Conservation (phyloP, 768 basidiomycete species). For the Pulveroboletus sp. region DNA sequence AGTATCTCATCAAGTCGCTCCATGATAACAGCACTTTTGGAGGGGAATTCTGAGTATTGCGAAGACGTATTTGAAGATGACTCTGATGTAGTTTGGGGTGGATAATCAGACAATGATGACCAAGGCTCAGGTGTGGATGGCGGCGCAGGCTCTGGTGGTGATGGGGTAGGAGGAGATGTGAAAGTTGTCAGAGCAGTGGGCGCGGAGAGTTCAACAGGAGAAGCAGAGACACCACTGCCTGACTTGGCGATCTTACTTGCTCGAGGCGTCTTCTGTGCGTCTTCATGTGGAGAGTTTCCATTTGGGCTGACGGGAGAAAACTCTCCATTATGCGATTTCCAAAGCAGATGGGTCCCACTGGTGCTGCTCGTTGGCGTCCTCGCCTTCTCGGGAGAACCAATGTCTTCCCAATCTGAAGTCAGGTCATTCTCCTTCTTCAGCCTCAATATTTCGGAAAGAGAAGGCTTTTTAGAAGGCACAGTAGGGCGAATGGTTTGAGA, state of each 20-base stretch:
- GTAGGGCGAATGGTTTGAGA: constrained; percentile 32
- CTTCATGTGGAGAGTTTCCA: constrained; percentile 26
- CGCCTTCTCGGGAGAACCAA: constrained; percentile 39
- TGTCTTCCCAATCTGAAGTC: constrained; percentile 63
- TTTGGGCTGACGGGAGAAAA: constrained; percentile 27
- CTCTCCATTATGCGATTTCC: constrained; percentile 25
- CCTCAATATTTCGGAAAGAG: constrained; percentile 60
- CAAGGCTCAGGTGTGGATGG: constrained; percentile 75
- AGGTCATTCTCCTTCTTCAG: constrained; percentile 53
- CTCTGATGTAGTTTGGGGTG: constrained; percentile 63
- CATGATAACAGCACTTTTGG: constrained; percentile 51
- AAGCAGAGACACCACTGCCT: constrained; percentile 16
- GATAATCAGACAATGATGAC: constrained; percentile 70
- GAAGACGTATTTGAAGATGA: constrained; percentile 75
- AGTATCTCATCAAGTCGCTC: constrained; percentile 69
- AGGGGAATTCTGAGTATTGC: constrained; percentile 48
- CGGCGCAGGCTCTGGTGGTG: constrained; percentile 52
- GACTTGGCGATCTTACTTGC: constrained; percentile 33
- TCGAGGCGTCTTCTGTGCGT: constrained; percentile 31
- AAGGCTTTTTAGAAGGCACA: constrained; percentile 54
- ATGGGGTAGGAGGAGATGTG: constrained; percentile 38
- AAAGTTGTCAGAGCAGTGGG: constrained; percentile 21
- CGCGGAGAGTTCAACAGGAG: constrained; percentile 18
- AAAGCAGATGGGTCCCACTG: constrained; percentile 32
- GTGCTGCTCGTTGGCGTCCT: constrained; percentile 46